A percentile compares a stretch with the other conserved stretches of the same genome.
These are phyloP conservation scores for Huntiella omanensis DNA, from an alignment of 2,329 filamentous ascomycete genomes.

Conservation along the genomic window DNA sequence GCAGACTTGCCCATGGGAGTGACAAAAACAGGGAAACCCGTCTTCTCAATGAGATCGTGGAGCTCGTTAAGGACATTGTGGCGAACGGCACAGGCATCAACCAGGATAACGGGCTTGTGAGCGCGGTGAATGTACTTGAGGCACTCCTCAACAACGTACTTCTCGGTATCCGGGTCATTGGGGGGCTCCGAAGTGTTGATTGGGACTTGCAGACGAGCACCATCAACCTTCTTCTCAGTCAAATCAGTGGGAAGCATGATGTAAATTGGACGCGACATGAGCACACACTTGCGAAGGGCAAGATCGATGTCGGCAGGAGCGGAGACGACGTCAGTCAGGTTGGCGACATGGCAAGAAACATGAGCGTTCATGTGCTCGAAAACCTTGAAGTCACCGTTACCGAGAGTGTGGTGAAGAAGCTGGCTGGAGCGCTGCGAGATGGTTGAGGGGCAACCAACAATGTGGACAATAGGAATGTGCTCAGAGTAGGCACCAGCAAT, in stretches of 20 bases:
- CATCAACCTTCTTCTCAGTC: slow-evolving; percentile 57
- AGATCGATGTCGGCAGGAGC: slow-evolving; percentile 62
- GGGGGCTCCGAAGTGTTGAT: slow-evolving; percentile 45
- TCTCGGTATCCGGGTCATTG: slow-evolving; percentile 54
- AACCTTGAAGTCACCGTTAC: slow-evolving; percentile 64
- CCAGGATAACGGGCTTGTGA: slow-evolving; percentile 57
- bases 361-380: slow-evolving; percentile 60
- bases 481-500: slow-evolving; percentile 59
- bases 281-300: slow-evolving; percentile 54
- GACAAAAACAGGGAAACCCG: slow-evolving; percentile 64
- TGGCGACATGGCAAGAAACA: slow-evolving; percentile 53
- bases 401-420: slow-evolving; percentile 48
- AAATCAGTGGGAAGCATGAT: slow-evolving; percentile 70
- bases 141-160: slow-evolving; percentile 67
- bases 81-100: slow-evolving; percentile 68
- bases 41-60: slow-evolving; percentile 52
- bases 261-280: slow-evolving; percentile 62
- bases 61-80: slow-evolving; percentile 57
- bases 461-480: slow-evolving; percentile 51
- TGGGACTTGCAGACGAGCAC: slow-evolving; percentile 46
- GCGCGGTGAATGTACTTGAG: slow-evolving; percentile 54
- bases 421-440: slow-evolving; percentile 28
- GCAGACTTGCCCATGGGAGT: slow-evolving; percentile 80
- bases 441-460: slow-evolving; percentile 36
- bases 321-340: slow-evolving; percentile 49